phyloP scores from a whole-genome alignment of 2,329 filamentous ascomycete genomes.

The Aspergillus puulaauensis region DNA sequence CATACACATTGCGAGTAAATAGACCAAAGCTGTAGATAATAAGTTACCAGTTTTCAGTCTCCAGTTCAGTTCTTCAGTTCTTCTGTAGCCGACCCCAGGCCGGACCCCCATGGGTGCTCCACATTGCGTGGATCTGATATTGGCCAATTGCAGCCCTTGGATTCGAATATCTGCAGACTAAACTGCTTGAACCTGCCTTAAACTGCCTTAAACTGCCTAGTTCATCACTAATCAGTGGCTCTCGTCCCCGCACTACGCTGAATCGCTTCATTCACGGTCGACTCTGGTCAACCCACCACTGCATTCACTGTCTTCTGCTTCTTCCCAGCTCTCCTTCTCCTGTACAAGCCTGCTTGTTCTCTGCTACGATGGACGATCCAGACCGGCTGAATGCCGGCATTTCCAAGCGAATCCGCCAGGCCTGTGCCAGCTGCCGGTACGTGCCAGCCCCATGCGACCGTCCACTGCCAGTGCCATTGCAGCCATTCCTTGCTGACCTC shows the following conservation, averaged over 20 bases:
- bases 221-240: too few species aligned
- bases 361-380: not conserved
- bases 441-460: not conserved
- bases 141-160: not conserved
- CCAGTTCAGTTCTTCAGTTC: too few species aligned
- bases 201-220: not conserved
- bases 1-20: slow-evolving; percentile 5
- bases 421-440: slow-evolving; percentile 30
- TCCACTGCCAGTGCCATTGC: not conserved
- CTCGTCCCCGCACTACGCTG: not conserved
- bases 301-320: not conserved
- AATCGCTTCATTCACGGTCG: not conserved
- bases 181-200: not conserved
- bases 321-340: not conserved
- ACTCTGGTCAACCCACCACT: too few species aligned
- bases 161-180: not conserved
- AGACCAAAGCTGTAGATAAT: slow-evolving; percentile 6
- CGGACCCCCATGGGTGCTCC: too few species aligned
- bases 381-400: slow-evolving; percentile 1
- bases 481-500: not conserved
- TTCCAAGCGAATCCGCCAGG: slow-evolving; percentile 29
- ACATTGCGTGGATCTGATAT: not conserved
- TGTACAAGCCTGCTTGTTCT: not conserved
- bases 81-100: too few species aligned
- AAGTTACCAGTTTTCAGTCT: too few species aligned